Evolutionary conservation across 2,329 filamentous ascomycete species (phyloP), one percentile per base, ranked within the genome.

Genomic region (Trichoderma semiorbis): DNA sequence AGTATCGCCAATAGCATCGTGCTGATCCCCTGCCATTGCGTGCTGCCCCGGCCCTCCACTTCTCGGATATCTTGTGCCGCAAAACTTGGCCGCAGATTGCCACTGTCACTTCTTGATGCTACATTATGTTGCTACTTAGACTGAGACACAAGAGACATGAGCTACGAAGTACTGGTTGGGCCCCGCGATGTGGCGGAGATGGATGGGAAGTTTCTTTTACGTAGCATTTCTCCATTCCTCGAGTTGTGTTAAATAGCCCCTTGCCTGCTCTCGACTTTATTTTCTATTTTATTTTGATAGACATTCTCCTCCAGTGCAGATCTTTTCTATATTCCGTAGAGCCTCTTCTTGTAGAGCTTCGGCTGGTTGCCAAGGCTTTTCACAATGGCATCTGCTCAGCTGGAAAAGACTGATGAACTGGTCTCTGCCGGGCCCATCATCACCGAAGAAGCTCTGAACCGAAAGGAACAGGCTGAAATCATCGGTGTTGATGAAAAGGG

Each of bases 401-500:
- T 58, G 12, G 65, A 65, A 28, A 63, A 72, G 50, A 43, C 50
- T 1, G 66, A 60, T 34, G 66, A 70, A 6, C 28, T 70, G 32
- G 66, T 61, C 47, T 50, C 64, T 24, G 65, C 50, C 36, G 58
- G 36, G 3, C 66, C 71, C 30, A 60, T 64, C 53, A 34, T 61
- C 36, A 68, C 55, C n/a, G 55, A 67, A 10, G 36, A 68, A 8
- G 5, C n/a, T 14, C 50, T 24, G 21, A 36, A 24, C 65, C 69
- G 32, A 16, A 65, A 71, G 7, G 66, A 69, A 21, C 67, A 73
- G n/a, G 36, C 73, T 18, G 68, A 66, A 18, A 43, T 64, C 47
- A 55, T 66, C 7, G 64, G 69, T 8, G 43, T 74, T 16, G 74
- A 74, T 36, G 74, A 73, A 39, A 72, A 75, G 6, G 63, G 47